These are phyloP conservation scores for Myxozyma nipponensis DNA, from an alignment of 805 yeast genomes.

Conservation along the genomic window DNA sequence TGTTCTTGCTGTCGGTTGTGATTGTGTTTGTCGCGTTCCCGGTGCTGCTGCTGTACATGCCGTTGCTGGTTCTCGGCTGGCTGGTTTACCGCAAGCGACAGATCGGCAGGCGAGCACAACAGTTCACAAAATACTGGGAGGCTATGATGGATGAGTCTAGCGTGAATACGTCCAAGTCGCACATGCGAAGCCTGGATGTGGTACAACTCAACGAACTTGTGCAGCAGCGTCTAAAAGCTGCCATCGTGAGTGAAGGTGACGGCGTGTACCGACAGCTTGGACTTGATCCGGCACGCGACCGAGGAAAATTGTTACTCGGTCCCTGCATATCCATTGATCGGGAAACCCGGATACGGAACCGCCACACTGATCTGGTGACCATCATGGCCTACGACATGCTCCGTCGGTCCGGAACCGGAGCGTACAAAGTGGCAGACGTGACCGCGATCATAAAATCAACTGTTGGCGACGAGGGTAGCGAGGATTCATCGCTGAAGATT, in stretches of 20 bases:
- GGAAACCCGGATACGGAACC: conserved; percentile 10
- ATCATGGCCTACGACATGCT: conserved; percentile 15
- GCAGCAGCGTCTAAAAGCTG: conserved; percentile 8
- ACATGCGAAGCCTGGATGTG: conserved; percentile 7
- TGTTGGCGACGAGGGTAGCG: conserved; percentile 2
- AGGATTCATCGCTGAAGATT: conserved; percentile 18
- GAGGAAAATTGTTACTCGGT: conserved; percentile 6
- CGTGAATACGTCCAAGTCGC: conserved; percentile 12
- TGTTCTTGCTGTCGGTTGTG: conserved; percentile 11
- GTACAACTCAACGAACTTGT: conserved; percentile 16
- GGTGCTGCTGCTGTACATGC: conserved; percentile 12
- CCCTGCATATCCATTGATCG: conserved; percentile 21
- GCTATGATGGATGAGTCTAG: conserved; percentile 10
- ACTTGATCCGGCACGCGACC: conserved; percentile 6
- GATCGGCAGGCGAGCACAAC: conserved; percentile 11
- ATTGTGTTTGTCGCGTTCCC: conserved; percentile 16
- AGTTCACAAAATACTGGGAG: conserved; percentile 15
- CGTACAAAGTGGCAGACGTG: conserved; percentile 13
- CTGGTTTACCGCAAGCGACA: conserved; percentile 11
- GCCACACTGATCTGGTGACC: conserved; percentile 11
- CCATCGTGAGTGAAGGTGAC: conserved; percentile 12
- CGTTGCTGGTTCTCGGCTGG: conserved; percentile 10
- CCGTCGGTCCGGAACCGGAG: neutral
- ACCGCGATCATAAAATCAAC: conserved; percentile 18
- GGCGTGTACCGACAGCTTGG: conserved; percentile 8